A percentile compares a stretch with the other conserved stretches of the same genome.
These are phyloP conservation scores for Tubosaeta brunneosetosa DNA, from an alignment of 768 basidiomycete species.

Conservation along the genomic window DNA sequence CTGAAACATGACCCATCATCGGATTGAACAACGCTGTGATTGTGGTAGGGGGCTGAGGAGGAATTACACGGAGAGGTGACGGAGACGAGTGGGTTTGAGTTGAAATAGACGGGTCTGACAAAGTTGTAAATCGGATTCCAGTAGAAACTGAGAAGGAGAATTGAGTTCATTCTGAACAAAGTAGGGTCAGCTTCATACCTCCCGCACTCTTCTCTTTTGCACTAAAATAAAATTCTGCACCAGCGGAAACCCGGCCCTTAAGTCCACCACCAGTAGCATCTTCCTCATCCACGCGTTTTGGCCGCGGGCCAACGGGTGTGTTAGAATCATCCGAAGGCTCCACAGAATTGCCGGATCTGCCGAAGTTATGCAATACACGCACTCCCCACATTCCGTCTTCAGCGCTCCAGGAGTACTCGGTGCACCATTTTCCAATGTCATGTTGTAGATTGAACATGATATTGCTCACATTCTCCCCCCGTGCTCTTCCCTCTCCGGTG, in stretches of 20 bases:
- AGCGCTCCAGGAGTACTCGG: slow-evolving; percentile 92
- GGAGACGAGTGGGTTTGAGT: slow-evolving; percentile 47
- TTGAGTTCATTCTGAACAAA: slow-evolving; percentile 1
- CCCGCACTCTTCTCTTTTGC: slow-evolving; percentile 91
- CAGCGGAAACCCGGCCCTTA: slow-evolving; percentile 85
- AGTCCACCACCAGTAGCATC: slow-evolving; percentile 89
- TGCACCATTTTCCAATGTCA: slow-evolving; percentile 87
- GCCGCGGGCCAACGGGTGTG: slow-evolving; percentile 29
- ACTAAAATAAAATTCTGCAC: slow-evolving; percentile 91
- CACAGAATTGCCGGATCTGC: slow-evolving; percentile 46
- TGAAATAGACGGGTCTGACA: slow-evolving; percentile 72
- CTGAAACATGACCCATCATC: slow-evolving; percentile 89
- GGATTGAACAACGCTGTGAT: slow-evolving; percentile 95
- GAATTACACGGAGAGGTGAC: slow-evolving; percentile 25
- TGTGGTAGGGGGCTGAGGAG: slow-evolving; percentile 84
- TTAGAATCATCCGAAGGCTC: slow-evolving; percentile 34
- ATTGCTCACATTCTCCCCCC: slow-evolving; percentile 54
- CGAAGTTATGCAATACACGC: slow-evolving; percentile 88
- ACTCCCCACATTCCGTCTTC: slow-evolving; percentile 93
- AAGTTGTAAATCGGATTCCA: slow-evolving; percentile 89
- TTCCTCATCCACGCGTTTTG: slow-evolving; percentile 91
- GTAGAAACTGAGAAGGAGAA: slow-evolving; percentile 63
- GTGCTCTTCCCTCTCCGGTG: slow-evolving; percentile 37
- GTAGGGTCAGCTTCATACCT: slow-evolving; percentile 39
- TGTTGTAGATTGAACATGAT: slow-evolving; percentile 85